These are phyloP conservation scores for Ascodesmis nigricans DNA, from an alignment of 495 filamentous ascomycete species.

Conservation along the genomic window DNA sequence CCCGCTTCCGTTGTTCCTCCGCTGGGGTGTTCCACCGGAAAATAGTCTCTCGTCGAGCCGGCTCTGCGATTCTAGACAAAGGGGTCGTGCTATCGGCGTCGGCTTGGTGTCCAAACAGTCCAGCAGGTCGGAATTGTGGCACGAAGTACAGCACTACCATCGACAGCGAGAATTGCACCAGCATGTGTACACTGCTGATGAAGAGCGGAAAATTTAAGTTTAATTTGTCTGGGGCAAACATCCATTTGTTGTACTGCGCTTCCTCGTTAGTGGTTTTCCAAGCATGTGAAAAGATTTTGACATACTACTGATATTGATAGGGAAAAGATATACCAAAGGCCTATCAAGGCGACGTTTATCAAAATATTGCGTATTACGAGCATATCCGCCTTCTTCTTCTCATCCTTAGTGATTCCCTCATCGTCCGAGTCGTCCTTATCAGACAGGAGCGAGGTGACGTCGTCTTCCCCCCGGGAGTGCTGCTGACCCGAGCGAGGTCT, in stretches of 20 bases:
- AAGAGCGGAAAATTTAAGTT: constrained; percentile 91
- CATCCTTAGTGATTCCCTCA: constrained; percentile 30
- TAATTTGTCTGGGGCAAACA: constrained; percentile 71
- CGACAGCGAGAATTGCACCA: constrained; percentile 77
- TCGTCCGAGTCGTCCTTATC: too few relatives aligned
- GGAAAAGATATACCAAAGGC: constrained; percentile 78
- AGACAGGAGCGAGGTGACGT: too few relatives aligned
- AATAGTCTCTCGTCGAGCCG: too few relatives aligned
- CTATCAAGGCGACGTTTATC: constrained; percentile 56
- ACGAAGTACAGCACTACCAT: constrained; percentile 59
- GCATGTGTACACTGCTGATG: constrained; percentile 87
- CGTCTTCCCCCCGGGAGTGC: too few relatives aligned
- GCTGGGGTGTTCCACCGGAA: constrained; percentile 11
- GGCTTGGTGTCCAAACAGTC: constrained; percentile 14
- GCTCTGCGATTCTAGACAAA: too few relatives aligned
- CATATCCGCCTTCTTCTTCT: constrained; percentile 46
- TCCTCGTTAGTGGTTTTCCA: constrained; percentile 1
- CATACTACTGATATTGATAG: constrained; percentile 84
- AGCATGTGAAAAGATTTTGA: constrained; percentile 7
- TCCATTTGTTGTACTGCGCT: constrained; percentile 95
- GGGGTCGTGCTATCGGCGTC: constrained; percentile 6
- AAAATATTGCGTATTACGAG: constrained; percentile 43
- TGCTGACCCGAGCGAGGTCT: too few relatives aligned
- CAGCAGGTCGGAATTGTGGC: constrained; percentile 54
- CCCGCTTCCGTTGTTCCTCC: constrained; percentile 38